Evolutionary conservation across 768 basidiomycete genomes (phyloP), one percentile per base, ranked within the genome.

Genomic region (Lactarius deliciosus): DNA sequence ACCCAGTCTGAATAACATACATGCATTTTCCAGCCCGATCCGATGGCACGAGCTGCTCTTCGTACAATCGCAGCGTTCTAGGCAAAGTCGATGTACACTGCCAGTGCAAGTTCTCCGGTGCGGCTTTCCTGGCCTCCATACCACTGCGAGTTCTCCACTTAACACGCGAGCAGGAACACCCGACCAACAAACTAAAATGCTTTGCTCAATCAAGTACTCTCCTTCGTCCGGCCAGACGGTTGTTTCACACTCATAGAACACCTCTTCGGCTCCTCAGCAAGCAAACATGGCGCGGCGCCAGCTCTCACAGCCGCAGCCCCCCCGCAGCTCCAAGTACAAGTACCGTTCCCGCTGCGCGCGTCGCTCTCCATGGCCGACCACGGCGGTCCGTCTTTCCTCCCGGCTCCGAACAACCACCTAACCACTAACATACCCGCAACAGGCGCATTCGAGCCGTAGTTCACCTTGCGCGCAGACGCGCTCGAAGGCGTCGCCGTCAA

Each of bases 161-260:
- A 57, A 30, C 54, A 43, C 20, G n/a, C 16, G 6, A 38, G 8
- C 25, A 89, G 95, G 94, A 55, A 95, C 89, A 54, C 96, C 96
- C 20, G 96, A 97, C 73, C 82, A n/a, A n/a, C 70, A 96, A 94
- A 45, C 79, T 96, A 28, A 88, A 86, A 72, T 86, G 88, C 64
- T 97, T 93, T 90, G 79, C 81, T n/a, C 85, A 86, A 50, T 88
- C 91, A 85, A 72, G 77, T 81, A 2, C 78, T 97, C 47, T 96
- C 96, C 2, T 98, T 98, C 74, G 85, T 98, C 28, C 96, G 95
- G 6, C 95, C 96, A 7, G 95, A 98, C 72, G 94, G 96, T 3
- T 84, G 84, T 60, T 98, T 97, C 77, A 83, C 83, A 6, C 80
- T 97, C 22, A 84, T 89, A 72, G 91, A 94, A 70, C 97, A 97